Evolutionary conservation across 306 rosid species (phyloP).

Genomic region (Medicago arabica): DNA sequence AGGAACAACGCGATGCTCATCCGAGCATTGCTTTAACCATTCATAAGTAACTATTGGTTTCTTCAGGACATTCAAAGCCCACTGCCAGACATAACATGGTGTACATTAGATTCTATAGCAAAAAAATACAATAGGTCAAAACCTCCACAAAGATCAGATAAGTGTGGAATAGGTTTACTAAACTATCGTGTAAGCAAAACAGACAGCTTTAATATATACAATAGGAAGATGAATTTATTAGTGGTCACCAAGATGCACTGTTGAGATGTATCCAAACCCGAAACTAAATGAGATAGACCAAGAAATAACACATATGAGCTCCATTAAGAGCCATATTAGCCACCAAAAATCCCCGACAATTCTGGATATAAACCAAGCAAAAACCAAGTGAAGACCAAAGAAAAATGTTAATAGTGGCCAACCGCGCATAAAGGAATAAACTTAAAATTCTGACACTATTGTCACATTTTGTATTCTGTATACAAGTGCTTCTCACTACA

Average conservation of each 20-base stretch:
- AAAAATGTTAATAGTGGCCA: not conserved
- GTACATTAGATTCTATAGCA: conserved; percentile 40
- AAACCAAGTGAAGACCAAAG: conserved; percentile 12
- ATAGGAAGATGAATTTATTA: conserved; percentile 25
- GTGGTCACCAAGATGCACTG: conserved; percentile 14
- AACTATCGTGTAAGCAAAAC: conserved; percentile 27
- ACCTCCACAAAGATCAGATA: conserved; percentile 29
- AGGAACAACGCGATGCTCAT: conserved; percentile 89
- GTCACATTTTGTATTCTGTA: conserved; percentile 6
- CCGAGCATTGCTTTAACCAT: conserved; percentile 93
- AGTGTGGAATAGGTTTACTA: conserved; percentile 21
- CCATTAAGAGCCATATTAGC: conserved; percentile 10
- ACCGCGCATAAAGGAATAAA: not conserved
- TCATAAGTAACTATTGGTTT: conserved; percentile 84
- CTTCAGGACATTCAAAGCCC: conserved; percentile 90
- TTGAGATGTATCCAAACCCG: conserved; percentile 29
- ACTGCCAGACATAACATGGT: conserved; percentile 59
- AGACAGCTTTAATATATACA: conserved; percentile 27
- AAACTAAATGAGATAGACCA: conserved; percentile 20
- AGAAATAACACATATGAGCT: conserved; percentile 23
- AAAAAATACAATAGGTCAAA: not conserved
- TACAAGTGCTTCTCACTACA: not conserved
- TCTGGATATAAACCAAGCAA: conserved; percentile 23
- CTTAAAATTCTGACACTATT: not conserved
- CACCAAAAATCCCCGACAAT: conserved; percentile 22